Percentiles rank a stretch among this genome's conserved stretches.
Evolutionary conservation across 805 yeast species (phyloP).

Genomic region (Cyberlindnera meyerae): DNA sequence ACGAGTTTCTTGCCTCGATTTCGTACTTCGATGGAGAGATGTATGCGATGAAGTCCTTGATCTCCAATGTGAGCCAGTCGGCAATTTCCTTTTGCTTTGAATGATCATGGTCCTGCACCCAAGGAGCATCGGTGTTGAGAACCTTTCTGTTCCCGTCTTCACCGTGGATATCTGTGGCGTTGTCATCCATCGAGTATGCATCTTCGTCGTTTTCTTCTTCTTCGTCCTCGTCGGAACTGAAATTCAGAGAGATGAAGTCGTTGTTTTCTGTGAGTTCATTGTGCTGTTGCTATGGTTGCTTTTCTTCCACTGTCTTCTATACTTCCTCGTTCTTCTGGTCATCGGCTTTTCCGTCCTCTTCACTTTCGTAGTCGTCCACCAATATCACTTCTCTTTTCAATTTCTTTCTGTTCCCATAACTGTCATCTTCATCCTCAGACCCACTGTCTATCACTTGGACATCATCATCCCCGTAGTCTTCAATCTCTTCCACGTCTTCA

Average conservation of each 20-base stretch:
- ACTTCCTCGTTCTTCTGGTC: too few relatives aligned
- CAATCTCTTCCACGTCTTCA: neutral
- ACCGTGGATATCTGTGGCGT: conserved; percentile 17
- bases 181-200: conserved; percentile 26
- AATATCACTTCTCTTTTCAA: conserved; percentile 6
- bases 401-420: neutral
- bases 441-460: conserved; percentile 3
- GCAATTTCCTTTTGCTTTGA: conserved; percentile 71
- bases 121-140: conserved; percentile 44
- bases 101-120: conserved; percentile 78
- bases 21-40: conserved; percentile 81
- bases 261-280: conserved; percentile 33
- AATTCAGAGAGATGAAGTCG: conserved; percentile 38
- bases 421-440: conserved; percentile 6
- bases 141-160: conserved; percentile 9
- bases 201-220: conserved; percentile 22
- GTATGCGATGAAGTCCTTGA: conserved; percentile 77
- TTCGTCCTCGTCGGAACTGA: conserved; percentile 26
- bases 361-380: conserved; percentile 9
- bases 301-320: neutral
- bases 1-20: conserved; percentile 57
- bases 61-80: conserved; percentile 83
- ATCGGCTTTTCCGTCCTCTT: too few relatives aligned
- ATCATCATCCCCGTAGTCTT: neutral
- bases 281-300: neutral